phyloP scores from a whole-genome alignment of 192 early-diverging fungal species.

The Backusella psychrophila region DNA sequence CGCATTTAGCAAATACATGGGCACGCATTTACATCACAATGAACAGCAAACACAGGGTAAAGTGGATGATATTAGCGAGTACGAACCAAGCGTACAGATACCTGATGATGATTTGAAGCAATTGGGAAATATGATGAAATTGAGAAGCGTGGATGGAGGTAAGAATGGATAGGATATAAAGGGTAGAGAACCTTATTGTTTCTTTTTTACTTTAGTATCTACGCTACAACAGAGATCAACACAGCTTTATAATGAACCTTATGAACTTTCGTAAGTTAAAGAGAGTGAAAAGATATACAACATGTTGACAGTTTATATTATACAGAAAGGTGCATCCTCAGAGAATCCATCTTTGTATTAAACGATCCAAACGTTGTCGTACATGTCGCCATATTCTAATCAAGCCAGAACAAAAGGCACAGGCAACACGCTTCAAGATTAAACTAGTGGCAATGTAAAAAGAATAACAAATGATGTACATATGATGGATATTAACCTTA shows the following conservation, averaged over 20 bases:
- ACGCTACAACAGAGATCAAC: slow-evolving; percentile 57
- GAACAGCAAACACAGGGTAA: slow-evolving; percentile 24
- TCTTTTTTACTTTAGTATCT: slow-evolving; percentile 35
- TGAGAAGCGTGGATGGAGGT: slow-evolving; percentile 45
- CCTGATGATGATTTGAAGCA: slow-evolving; percentile 33
- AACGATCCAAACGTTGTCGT: slow-evolving; percentile 83
- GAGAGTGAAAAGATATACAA: not conserved
- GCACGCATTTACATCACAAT: slow-evolving; percentile 15
- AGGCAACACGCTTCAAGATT: slow-evolving; percentile 85
- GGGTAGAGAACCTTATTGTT: no score
- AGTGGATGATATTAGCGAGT: slow-evolving; percentile 45
- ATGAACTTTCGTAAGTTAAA: slow-evolving; percentile 36
- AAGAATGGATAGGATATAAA: not conserved
- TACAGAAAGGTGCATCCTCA: slow-evolving; percentile 68
- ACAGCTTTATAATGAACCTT: slow-evolving; percentile 64
- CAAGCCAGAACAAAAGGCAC: slow-evolving; percentile 91
- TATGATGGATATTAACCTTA: slow-evolving; percentile 2
- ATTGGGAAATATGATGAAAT: slow-evolving; percentile 26
- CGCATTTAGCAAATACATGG: slow-evolving; percentile 34
- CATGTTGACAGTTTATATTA: not conserved
- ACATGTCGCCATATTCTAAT: slow-evolving; percentile 86
- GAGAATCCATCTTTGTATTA: slow-evolving; percentile 83
- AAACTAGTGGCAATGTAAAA: slow-evolving; percentile 78
- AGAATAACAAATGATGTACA: not conserved
- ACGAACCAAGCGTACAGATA: slow-evolving; percentile 45